These are phyloP conservation scores for Plasmodium cynomolgi DNA, from an alignment of 169 alveolate species.

Conservation along the genomic window DNA sequence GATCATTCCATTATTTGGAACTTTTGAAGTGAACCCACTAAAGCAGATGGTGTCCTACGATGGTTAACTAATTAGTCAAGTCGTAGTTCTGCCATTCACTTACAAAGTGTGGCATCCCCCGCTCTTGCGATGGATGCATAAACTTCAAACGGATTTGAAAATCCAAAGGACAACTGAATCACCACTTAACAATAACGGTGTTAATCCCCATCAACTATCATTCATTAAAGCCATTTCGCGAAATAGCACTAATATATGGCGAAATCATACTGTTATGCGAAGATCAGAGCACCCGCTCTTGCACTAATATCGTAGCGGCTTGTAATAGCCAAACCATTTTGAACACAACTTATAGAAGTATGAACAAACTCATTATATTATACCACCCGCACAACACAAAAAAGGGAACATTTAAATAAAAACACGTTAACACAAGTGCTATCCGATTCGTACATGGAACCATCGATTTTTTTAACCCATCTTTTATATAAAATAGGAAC, in stretches of 20 bases:
- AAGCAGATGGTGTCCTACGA: not conserved
- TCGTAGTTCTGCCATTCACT: not conserved
- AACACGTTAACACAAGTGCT: not conserved
- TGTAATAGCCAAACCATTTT: not conserved
- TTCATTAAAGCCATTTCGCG: not conserved
- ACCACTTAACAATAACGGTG: not conserved
- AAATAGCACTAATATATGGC: not conserved
- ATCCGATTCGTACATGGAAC: not conserved
- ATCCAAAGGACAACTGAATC: not conserved
- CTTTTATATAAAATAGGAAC: not conserved
- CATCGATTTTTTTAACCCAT: not conserved
- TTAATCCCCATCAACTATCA: not conserved
- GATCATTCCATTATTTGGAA: not conserved
- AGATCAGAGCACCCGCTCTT: not conserved
- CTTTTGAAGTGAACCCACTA: not conserved
- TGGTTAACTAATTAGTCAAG: not conserved
- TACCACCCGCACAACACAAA: not conserved
- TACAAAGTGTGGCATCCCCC: not conserved
- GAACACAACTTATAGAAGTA: not conserved
- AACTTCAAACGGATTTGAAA: not conserved
- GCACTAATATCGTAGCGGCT: not conserved
- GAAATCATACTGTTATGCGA: not conserved
- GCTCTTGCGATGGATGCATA: not conserved
- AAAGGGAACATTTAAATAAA: not conserved
- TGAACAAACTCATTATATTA: not conserved